Evolutionary conservation across 1,284 basidiomycete species (phyloP), one percentile per base, ranked within the genome.

Genomic region (Ustilago esculenta): DNA sequence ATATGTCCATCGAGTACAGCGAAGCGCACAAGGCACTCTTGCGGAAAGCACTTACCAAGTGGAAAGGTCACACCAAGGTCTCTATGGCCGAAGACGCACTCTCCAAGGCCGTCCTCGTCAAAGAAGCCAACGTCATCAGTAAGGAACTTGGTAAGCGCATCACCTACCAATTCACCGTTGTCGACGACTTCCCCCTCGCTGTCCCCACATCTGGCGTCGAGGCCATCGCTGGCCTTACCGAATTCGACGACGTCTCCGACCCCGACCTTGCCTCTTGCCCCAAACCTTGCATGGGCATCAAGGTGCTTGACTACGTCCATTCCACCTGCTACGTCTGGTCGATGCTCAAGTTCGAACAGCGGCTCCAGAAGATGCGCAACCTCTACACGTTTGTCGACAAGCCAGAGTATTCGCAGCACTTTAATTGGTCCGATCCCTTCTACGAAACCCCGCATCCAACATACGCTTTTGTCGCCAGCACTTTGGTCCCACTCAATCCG

Each of bases 341-440:
- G 15, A 84, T 95, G 34, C 88, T 91, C 70, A 89, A 92, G 41
- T 88, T 98, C 79, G 88, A 90, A 71, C 90, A 92, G 72, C 92
- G 94, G 61, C 85, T 98, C 7, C 88, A 90, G 66, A 90, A 92
- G 70, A 98, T 98, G 94, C 90, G 93, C 41, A 95, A 95, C 79
- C 85, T 95, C 29, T 92, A 90, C 18, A 89, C 89, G n/a, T 93
- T 94, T 81, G 91, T 94, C 74, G 91, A 94, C 82, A 89, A 90
- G 53, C 94, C 95, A 6, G 91, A 90, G 12, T 95, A 77, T 35
- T 73, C 72, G 34, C 69, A 66, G 35, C 94, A 98, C 82, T 95
- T 98, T 83, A 91, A 92, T 34, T 90, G 91, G 33, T 90, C 93
- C 68, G 92, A 94, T 81, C 90, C 92, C 1, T 98, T 98, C 84